A percentile compares a stretch with the other conserved stretches of the same genome.
Conservation (phyloP, 1,284 basidiomycete genomes). For the Cutaneotrichosporon dermatis region DNA sequence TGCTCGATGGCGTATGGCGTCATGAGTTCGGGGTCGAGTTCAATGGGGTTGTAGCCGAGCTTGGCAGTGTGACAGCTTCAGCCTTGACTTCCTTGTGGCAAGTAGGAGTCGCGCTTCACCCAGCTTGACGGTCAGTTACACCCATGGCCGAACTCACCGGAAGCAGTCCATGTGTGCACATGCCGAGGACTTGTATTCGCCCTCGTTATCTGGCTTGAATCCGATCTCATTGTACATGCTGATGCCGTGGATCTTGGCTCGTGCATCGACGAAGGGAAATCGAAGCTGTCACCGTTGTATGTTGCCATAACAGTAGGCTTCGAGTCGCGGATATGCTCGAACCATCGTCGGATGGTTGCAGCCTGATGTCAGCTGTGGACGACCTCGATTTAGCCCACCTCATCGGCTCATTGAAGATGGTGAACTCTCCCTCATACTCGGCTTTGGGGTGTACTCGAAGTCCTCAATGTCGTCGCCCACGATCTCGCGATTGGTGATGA, state of each 20-base stretch:
- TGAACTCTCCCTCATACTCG: slow-evolving; percentile 96
- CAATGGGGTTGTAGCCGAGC: slow-evolving; percentile 94
- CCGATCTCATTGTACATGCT: slow-evolving; percentile 96
- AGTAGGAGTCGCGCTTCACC: slow-evolving; percentile 99
- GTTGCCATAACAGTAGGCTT: slow-evolving; percentile 97
- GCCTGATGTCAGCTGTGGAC: slow-evolving; percentile 51
- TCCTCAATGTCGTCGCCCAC: slow-evolving; percentile 97
- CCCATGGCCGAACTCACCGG: slow-evolving; percentile 51
- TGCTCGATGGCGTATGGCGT: slow-evolving; percentile 99
- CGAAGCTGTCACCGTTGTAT: slow-evolving; percentile 99
- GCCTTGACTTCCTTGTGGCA: slow-evolving; percentile 97
- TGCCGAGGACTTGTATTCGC: slow-evolving; percentile 90
- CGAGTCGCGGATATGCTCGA: slow-evolving; percentile 85
- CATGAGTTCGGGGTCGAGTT: slow-evolving; percentile 98
- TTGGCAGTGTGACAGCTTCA: slow-evolving; percentile 98
- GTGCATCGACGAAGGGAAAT: slow-evolving; percentile 93
- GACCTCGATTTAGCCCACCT: slow-evolving; percentile 56
- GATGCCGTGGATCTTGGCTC: slow-evolving; percentile 82
- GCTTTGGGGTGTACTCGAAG: slow-evolving; percentile 98
- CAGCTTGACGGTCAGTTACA: slow-evolving; percentile 52
- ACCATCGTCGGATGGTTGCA: slow-evolving; percentile 78
- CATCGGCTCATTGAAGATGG: slow-evolving; percentile 91
- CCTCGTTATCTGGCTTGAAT: slow-evolving; percentile 84
- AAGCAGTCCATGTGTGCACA: slow-evolving; percentile 99
- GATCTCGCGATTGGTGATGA: slow-evolving; percentile 97